A percentile compares a stretch with the other conserved stretches of the same genome.
phyloP scores from a whole-genome alignment of 495 filamentous ascomycete genomes.

The Hypoxylon trugodes region DNA sequence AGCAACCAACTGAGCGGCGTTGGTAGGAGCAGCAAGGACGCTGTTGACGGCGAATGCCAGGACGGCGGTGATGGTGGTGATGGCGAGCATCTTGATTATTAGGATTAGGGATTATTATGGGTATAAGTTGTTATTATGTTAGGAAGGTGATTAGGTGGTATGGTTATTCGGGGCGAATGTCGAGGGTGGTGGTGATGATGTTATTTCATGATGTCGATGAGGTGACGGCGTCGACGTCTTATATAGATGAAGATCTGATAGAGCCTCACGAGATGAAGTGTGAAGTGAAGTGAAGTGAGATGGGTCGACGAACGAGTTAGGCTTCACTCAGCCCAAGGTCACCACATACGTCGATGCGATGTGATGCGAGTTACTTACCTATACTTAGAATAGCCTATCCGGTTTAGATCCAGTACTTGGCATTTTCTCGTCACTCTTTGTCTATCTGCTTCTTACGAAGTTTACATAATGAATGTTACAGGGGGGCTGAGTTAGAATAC shows the following conservation, averaged over 20 bases:
- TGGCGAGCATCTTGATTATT: conserved; percentile 35
- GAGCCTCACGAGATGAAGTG: not conserved
- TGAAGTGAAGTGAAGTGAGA: conserved; percentile 1
- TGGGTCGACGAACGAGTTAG: conserved; percentile 6
- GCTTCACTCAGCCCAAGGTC: not conserved
- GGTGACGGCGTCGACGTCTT: conserved; percentile 25
- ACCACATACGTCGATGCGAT: too few relatives aligned
- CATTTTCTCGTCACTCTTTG: not conserved
- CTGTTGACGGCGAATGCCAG: conserved; percentile 25
- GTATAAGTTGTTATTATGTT: conserved; percentile 2
- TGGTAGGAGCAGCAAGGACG: conserved; percentile 17
- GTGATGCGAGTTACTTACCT: too few relatives aligned
- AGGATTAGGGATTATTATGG: conserved; percentile 29
- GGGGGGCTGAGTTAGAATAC: too few relatives aligned
- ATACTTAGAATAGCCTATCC: not conserved
- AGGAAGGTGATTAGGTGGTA: not conserved
- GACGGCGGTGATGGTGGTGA: conserved; percentile 27
- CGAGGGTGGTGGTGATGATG: conserved; percentile 16
- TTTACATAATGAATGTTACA: too few relatives aligned
- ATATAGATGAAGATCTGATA: too few relatives aligned
- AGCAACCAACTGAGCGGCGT: conserved; percentile 8
- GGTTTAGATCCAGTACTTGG: conserved; percentile 6
- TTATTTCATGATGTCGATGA: conserved; percentile 14
- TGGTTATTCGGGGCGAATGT: conserved; percentile 6
- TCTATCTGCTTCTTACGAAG: too few relatives aligned